Conservation (phyloP, 495 filamentous ascomycete genomes). For the Penicillium samsonianum region DNA sequence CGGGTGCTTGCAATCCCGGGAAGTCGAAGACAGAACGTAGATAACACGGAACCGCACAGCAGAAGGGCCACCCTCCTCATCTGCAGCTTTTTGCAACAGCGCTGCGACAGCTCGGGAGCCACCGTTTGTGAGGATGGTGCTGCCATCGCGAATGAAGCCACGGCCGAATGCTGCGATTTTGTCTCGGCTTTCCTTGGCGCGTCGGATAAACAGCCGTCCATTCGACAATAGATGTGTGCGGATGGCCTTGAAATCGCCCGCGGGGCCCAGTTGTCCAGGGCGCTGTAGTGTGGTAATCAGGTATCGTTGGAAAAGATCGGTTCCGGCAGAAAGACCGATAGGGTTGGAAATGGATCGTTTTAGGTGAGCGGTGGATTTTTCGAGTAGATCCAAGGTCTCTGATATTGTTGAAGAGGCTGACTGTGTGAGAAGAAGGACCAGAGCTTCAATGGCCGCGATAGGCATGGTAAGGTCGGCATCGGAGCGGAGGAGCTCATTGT, state of each 20-base stretch:
- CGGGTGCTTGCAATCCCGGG: conserved; percentile 29
- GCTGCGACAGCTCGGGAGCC: conserved; percentile 81
- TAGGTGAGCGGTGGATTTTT: conserved; percentile 69
- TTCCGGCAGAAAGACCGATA: conserved; percentile 86
- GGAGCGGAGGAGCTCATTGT: conserved; percentile 57
- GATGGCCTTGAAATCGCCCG: conserved; percentile 76
- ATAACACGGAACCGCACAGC: conserved; percentile 77
- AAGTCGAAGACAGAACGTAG: conserved; percentile 61
- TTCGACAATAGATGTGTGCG: conserved; percentile 81
- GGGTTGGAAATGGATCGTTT: conserved; percentile 79
- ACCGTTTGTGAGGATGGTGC: conserved; percentile 82
- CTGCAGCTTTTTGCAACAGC: conserved; percentile 71
- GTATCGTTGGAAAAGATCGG: conserved; percentile 93
- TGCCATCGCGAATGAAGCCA: conserved; percentile 73
- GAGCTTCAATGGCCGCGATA: conserved; percentile 90
- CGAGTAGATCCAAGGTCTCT: conserved; percentile 85
- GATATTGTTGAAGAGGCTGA: conserved; percentile 81
- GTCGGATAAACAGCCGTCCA: conserved; percentile 76
- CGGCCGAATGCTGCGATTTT: conserved; percentile 79
- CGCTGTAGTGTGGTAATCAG: conserved; percentile 70
- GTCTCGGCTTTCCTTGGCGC: conserved; percentile 82
- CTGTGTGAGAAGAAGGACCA: conserved; percentile 78
- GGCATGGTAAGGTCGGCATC: conserved; percentile 92
- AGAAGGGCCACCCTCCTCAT: conserved; percentile 56
- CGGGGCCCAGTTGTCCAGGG: conserved; percentile 52